Evolutionary conservation across 257 asterid species (phyloP).

Genomic region (Paraleonurus japonicus): DNA sequence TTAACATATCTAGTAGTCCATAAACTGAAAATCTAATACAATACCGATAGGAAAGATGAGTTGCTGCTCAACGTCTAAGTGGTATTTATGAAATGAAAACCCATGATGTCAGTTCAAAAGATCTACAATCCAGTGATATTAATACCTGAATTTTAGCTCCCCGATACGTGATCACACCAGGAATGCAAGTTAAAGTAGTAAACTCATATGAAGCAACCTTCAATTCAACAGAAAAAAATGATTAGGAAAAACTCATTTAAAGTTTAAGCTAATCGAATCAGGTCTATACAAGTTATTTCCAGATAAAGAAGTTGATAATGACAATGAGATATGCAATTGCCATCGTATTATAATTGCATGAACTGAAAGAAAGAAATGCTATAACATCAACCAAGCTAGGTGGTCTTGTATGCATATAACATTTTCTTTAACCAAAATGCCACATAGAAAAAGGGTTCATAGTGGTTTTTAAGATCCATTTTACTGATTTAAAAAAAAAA

Average conservation of each 20-base stretch:
- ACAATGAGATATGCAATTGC: background rate
- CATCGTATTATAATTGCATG: background rate
- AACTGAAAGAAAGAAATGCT: background rate
- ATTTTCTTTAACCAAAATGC: background rate
- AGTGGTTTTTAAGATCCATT: constrained; percentile 7
- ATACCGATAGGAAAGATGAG: background rate
- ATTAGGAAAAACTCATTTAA: background rate
- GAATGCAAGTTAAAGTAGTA: constrained; percentile 98
- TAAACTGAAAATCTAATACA: background rate
- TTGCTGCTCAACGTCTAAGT: background rate
- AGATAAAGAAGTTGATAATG: background rate
- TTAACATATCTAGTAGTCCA: background rate
- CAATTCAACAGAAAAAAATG: constrained; percentile 26
- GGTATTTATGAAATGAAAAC: background rate
- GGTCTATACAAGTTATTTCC: background rate
- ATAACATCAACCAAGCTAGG: constrained; percentile 1
- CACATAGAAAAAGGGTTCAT: background rate
- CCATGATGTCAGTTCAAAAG: background rate
- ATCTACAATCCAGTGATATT: background rate
- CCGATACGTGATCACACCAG: constrained; percentile 92
- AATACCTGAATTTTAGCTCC: constrained; percentile 98
- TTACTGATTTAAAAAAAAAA: background rate
- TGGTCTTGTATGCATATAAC: background rate
- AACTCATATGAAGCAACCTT: constrained; percentile 99
- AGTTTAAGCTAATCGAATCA: constrained; percentile 19